Base-by-base conservation (phyloP, 345 rosid species). In the Eucalyptus tenuipes region DNA sequence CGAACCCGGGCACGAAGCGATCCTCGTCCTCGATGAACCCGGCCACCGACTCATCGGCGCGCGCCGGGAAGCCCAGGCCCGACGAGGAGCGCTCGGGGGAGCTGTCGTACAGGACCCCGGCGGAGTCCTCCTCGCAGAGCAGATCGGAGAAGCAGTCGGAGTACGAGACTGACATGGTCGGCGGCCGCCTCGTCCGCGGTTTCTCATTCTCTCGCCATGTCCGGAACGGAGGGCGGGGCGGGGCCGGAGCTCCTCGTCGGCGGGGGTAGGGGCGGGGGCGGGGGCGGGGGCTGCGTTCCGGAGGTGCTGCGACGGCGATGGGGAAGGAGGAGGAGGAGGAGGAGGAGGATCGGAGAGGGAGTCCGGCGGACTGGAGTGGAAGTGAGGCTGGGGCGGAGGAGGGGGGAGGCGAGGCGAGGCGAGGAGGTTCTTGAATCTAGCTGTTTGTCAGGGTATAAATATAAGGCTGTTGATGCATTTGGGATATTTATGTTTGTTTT, bases 1-100 rank as follows among this genome's bases (percentile, higher is more conserved):
- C 99, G 89, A 92, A 89, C 48, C 99, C 99, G 27, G 99, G 99
- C 50, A 98, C 96, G 93, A 96, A 98, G 93, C 92, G 93, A 15
- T 93, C 89, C 91, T 98, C 99, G 61, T 91, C 97, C 50, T 94
- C 94, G 31, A 98, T 95, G 89, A 94, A 94, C 66, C 93, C 89
- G 3, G 96, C 97, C 87, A 98, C 94, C 12, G 97, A 96, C 87
- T 96, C 95, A 68, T 93, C 96, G 71, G 47, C 55, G 86, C 48
- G 88, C 13, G 92, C 91, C 81, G 93, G 93, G 12, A 94, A 92
- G n/a, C 92, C 96, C 9, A 93, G 88, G 88, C 95, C 98, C 88
- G 96, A 95, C 86, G 98, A 94, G 82, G 98, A 94, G 86, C 93
- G 93, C 84, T 87, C 94, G 94, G 94, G 94, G 68, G 96, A 92